These are phyloP conservation scores for Phytophthora tentaculata DNA, from an alignment of 352 stramenopile species.

Conservation along the genomic window DNA sequence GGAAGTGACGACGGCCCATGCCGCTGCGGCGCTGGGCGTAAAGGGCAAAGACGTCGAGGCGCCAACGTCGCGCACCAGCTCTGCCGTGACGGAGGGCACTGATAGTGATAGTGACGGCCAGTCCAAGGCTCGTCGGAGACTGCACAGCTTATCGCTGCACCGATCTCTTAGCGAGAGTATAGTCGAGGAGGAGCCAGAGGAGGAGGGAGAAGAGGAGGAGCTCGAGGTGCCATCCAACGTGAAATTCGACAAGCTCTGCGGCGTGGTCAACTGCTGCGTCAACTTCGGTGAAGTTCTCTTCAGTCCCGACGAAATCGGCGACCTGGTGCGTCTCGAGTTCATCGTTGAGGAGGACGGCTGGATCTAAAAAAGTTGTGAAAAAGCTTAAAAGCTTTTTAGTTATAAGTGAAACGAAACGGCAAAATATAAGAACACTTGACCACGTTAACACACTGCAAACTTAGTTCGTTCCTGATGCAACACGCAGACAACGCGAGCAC, in stretches of 20 bases:
- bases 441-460: neutral
- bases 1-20: conserved; percentile 48
- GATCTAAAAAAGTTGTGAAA: conserved; percentile 54
- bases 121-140: conserved; percentile 14
- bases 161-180: conserved; percentile 38
- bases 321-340: conserved; percentile 79
- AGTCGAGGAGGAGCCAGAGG: conserved; percentile 42
- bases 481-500: conserved; percentile 10
- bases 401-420: conserved; percentile 24
- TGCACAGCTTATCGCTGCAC: conserved; percentile 23
- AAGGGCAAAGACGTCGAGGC: conserved; percentile 53
- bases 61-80: conserved; percentile 48
- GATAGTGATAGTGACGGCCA: conserved; percentile 66
- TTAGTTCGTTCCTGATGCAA: conserved; percentile 4
- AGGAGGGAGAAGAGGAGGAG: conserved; percentile 44
- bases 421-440: neutral
- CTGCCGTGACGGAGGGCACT: conserved; percentile 56
- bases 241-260: conserved; percentile 55
- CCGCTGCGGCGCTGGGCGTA: conserved; percentile 26
- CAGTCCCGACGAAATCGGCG: conserved; percentile 54
- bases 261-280: conserved; percentile 69
- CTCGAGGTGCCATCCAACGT: conserved; percentile 43
- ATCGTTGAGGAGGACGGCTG: conserved; percentile 84
- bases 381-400: conserved; percentile 36
- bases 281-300: conserved; percentile 68